These are phyloP conservation scores for Ramalina intermedia DNA, from an alignment of 495 filamentous ascomycete species.

Conservation along the genomic window DNA sequence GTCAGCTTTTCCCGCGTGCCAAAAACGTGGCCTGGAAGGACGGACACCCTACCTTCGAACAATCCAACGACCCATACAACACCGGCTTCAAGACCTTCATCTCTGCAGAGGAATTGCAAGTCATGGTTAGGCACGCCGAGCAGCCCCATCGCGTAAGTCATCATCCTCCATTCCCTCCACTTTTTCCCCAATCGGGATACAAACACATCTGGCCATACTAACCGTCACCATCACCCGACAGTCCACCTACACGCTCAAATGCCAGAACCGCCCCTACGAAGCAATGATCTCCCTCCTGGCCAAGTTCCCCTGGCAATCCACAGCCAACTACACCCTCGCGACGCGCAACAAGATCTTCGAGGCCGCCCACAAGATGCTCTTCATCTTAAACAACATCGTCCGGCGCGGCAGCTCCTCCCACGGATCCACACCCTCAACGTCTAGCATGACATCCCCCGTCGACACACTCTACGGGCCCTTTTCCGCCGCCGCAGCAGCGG, in stretches of 20 bases:
- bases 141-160: conserved; percentile 48
- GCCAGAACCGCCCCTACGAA: conserved; percentile 61
- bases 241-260: conserved; percentile 50
- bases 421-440: background rate
- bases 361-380: conserved; percentile 33
- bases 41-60: conserved; percentile 29
- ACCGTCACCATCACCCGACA: conserved; percentile 14
- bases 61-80: conserved; percentile 37
- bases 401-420: conserved; percentile 17
- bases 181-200: background rate
- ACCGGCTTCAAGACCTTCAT: conserved; percentile 57
- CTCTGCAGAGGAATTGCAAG: conserved; percentile 53
- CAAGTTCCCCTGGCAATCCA: conserved; percentile 62
- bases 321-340: conserved; percentile 45
- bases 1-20: conserved; percentile 52
- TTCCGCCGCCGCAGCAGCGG: background rate
- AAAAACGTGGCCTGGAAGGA: conserved; percentile 47
- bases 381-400: conserved; percentile 24
- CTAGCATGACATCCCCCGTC: background rate
- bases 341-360: conserved; percentile 46
- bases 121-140: conserved; percentile 52
- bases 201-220: background rate
- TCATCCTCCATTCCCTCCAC: background rate
- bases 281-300: conserved; percentile 58
- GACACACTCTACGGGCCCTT: conserved; percentile 9